phyloP scores from a whole-genome alignment of 331 rosid genomes.

The Spiraea crenata region DNA sequence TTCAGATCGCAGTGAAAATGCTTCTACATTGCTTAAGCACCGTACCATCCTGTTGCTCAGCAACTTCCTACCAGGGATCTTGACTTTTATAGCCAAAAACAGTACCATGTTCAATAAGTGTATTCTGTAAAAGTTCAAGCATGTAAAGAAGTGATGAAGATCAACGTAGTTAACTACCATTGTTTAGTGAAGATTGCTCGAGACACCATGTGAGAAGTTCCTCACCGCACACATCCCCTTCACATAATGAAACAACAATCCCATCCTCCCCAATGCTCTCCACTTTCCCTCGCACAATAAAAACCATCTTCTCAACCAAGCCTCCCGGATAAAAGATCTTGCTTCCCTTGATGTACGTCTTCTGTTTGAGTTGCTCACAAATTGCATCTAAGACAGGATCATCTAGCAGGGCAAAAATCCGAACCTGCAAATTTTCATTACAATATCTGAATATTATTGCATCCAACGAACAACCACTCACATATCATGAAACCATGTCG shows the following conservation, averaged over 20 bases:
- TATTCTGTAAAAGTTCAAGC: too few relatives aligned
- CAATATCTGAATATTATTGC: not conserved
- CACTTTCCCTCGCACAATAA: slow-evolving; percentile 77
- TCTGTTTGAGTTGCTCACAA: slow-evolving; percentile 69
- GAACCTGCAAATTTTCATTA: slow-evolving; percentile 45
- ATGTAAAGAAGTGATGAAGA: too few relatives aligned
- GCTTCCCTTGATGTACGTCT: slow-evolving; percentile 77
- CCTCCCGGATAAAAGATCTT: slow-evolving; percentile 52
- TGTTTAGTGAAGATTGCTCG: slow-evolving; percentile 72
- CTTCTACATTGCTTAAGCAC: slow-evolving; percentile 73
- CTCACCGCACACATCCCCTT: slow-evolving; percentile 90
- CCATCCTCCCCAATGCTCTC: slow-evolving; percentile 73
- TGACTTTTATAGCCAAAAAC: slow-evolving; percentile 59
- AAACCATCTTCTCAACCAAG: slow-evolving; percentile 78
- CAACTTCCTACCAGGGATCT: slow-evolving; percentile 51
- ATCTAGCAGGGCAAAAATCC: slow-evolving; percentile 69
- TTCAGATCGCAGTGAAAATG: slow-evolving; percentile 62
- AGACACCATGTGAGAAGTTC: slow-evolving; percentile 87
- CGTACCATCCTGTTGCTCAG: slow-evolving; percentile 53
- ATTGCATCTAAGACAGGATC: slow-evolving; percentile 73
- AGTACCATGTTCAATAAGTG: not conserved
- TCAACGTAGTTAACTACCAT: slow-evolving; percentile 37
- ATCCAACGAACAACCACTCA: slow-evolving; percentile 8
- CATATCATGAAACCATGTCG: not conserved
- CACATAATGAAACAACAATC: slow-evolving; percentile 43